Evolutionary conservation across 2,329 filamentous ascomycete species (phyloP).

Genomic region (Verticillium dahliae): DNA sequence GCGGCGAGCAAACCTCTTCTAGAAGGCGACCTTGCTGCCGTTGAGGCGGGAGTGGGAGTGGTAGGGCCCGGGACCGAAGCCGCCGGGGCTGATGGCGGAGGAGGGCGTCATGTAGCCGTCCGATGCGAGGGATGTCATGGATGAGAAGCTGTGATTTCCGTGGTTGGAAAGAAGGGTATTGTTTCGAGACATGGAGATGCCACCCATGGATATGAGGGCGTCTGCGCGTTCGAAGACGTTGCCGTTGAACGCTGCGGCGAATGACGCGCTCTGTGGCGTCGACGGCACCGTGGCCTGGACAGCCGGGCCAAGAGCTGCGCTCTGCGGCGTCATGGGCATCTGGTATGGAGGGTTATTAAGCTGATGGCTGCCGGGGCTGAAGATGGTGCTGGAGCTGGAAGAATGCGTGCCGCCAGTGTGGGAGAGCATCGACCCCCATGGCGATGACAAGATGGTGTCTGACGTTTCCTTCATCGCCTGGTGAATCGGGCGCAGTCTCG

Average conservation of each 20-base stretch:
- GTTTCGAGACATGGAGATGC: constrained; percentile 48
- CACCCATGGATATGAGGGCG: constrained; percentile 50
- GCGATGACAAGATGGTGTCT: constrained; percentile 58
- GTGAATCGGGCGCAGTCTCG: constrained; percentile 73
- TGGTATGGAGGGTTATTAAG: constrained; percentile 22
- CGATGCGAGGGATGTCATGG: constrained; percentile 33
- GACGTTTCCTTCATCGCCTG: constrained; percentile 75
- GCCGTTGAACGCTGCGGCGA: constrained; percentile 47
- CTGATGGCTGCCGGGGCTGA: constrained; percentile 14
- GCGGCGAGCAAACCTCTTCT: constrained; percentile 10
- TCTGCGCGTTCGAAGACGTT: constrained; percentile 57
- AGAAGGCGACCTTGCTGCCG: constrained; percentile 30
- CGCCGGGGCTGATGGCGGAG: constrained; percentile 21
- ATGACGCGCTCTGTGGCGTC: constrained; percentile 54
- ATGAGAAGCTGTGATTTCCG: constrained; percentile 30
- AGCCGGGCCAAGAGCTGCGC: constrained; percentile 81
- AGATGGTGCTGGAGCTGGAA: constrained; percentile 5
- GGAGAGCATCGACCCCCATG: constrained; percentile 43
- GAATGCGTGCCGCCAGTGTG: constrained; percentile 11
- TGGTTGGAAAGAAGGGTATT: constrained; percentile 19
- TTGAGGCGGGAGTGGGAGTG: constrained; percentile 24
- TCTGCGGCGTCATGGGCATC: constrained; percentile 80
- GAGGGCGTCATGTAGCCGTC: constrained; percentile 28
- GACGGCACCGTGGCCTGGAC: constrained; percentile 83
- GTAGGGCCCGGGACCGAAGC: constrained; percentile 10